phyloP scores from a whole-genome alignment of 2,329 filamentous ascomycete genomes.

The Pyrenophora seminiperda region DNA sequence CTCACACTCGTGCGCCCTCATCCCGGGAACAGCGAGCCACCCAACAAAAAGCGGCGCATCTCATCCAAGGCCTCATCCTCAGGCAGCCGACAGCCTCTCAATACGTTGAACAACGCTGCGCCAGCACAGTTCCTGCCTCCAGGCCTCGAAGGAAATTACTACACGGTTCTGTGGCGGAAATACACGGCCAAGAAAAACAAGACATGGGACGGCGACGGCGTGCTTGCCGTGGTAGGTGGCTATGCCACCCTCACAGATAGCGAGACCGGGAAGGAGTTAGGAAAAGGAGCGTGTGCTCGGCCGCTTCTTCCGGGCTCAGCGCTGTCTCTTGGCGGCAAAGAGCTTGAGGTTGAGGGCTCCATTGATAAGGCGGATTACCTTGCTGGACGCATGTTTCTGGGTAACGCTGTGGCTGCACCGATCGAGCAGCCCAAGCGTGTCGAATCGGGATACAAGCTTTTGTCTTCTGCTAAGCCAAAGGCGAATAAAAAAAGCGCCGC shows the following conservation, averaged over 20 bases:
- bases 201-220: constrained; percentile 76
- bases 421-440: constrained; percentile 21
- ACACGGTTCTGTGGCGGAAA: constrained; percentile 63
- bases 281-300: constrained; percentile 61
- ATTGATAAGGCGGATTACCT: constrained; percentile 66
- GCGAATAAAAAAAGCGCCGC: constrained; percentile 17
- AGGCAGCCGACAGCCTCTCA: constrained; percentile 40
- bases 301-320: constrained; percentile 64
- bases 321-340: constrained; percentile 68
- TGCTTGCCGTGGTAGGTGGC: constrained; percentile 63
- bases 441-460: constrained; percentile 24
- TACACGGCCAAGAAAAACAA: constrained; percentile 75
- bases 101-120: constrained; percentile 30
- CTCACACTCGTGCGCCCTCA: constrained; percentile 39
- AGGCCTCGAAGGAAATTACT: constrained; percentile 47
- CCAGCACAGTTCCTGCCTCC: constrained; percentile 21
- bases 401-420: constrained; percentile 26
- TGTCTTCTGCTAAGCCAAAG: constrained; percentile 13
- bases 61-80: constrained; percentile 37
- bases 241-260: constrained; percentile 66
- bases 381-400: constrained; percentile 54
- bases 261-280: constrained; percentile 65
- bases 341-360: constrained; percentile 68
- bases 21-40: constrained; percentile 34
- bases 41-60: constrained; percentile 51